Percentiles rank a stretch among this genome's conserved stretches.
Conservation (phyloP, 2,329 filamentous ascomycete species). For the Incumbomyces lentus region DNA sequence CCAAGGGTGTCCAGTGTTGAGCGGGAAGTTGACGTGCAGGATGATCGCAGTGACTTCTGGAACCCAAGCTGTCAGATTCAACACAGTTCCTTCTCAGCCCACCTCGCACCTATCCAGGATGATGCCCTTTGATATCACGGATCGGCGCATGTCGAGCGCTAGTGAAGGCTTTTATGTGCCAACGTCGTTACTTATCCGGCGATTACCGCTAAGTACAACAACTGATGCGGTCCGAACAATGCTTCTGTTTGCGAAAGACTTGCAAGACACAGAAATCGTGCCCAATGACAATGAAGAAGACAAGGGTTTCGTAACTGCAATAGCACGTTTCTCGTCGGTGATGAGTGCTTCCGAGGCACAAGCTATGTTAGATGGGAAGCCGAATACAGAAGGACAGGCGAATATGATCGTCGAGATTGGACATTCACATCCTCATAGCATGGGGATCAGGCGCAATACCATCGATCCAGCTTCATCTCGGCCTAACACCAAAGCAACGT, state of each 20-base stretch:
- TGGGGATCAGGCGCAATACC: slow-evolving; percentile 38
- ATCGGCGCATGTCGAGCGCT: slow-evolving; percentile 20
- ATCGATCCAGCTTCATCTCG: slow-evolving; percentile 40
- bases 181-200: slow-evolving; percentile 46
- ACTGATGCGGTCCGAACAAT: slow-evolving; percentile 51
- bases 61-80: background rate
- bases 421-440: slow-evolving; percentile 30
- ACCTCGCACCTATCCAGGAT: background rate
- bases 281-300: slow-evolving; percentile 46
- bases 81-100: background rate
- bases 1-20: background rate
- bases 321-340: slow-evolving; percentile 48
- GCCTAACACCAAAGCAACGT: slow-evolving; percentile 20
- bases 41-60: slow-evolving; percentile 4
- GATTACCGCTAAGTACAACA: slow-evolving; percentile 48
- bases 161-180: slow-evolving; percentile 15
- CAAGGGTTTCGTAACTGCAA: slow-evolving; percentile 44
- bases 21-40: background rate
- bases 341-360: slow-evolving; percentile 50
- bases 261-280: slow-evolving; percentile 50
- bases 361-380: slow-evolving; percentile 50
- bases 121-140: slow-evolving; percentile 5
- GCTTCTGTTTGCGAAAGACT: slow-evolving; percentile 55
- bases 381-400: slow-evolving; percentile 50
- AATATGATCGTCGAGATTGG: slow-evolving; percentile 47